Base-by-base conservation (phyloP, 129 eudicot species). In the Artemisia argyi region DNA sequence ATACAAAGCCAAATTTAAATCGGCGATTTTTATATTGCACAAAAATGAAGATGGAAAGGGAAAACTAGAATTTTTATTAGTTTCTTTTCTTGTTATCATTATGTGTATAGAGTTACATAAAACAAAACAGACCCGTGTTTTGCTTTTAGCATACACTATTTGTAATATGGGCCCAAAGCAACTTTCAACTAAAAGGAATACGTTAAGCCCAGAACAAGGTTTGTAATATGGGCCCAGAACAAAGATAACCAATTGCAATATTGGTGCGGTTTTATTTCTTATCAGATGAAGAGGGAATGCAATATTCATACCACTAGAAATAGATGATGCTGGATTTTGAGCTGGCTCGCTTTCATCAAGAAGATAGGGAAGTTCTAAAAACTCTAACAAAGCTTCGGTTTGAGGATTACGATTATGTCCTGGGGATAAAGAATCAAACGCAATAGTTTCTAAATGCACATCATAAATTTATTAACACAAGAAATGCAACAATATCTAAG, bases 361-460 rank as follows among this genome's bases (percentile, higher is more conserved):
- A 75, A 80, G 76, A 81, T 94, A 90, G 0, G 85, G 85, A 71
- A 94, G 90, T 65, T 81, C 93, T 47, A 94, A 81, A 55, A 90
- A 78, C 83, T 81, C 54, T 68, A 90, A 73, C 50, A 94, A 67
- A 50, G 86, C 89, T 75, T 83, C 91, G 42, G 97, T 94, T 81
- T 94, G 97, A 70, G 99, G 93, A 70, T 94, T 94, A 65, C 87
- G 88, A 60, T 12, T 67, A 76, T 83, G 85, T 51, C 91, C 97
- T 94, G 86, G 68, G 60, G 15, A 46, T 8, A 46, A 62, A 59
- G 1, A 73, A 19, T 17, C 2, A 8, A 54, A 66, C 47, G 52
- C 13, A 30, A 69, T 15, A 49, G 57, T 24, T 15, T 30, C 49
- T 4, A 61, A n/a, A 65, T 22, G n/a, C n/a, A n/a, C n/a, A n/a